These are phyloP conservation scores for Tylopilus cervinicoccineus DNA, from an alignment of 768 basidiomycete species.

Conservation along the genomic window DNA sequence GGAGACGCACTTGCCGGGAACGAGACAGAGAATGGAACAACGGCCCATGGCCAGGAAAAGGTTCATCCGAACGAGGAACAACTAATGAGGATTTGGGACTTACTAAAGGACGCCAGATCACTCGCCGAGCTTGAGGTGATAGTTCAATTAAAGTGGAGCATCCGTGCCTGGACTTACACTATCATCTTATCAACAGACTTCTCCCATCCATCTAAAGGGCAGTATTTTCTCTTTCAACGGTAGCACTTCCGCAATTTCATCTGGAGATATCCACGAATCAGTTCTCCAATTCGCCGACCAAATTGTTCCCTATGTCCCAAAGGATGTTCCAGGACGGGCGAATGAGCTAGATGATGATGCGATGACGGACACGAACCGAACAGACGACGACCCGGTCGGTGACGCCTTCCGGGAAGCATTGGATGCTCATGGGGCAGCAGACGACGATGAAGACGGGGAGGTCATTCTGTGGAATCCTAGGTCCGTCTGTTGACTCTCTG, in stretches of 20 bases:
- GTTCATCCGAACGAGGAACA: conserved; percentile 94
- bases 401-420: conserved; percentile 57
- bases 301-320: conserved; percentile 8
- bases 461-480: conserved; percentile 78
- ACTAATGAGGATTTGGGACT: conserved; percentile 87
- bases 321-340: background rate
- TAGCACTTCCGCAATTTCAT: conserved; percentile 5
- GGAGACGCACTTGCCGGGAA: conserved; percentile 16
- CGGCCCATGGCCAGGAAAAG: conserved; percentile 35
- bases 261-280: background rate
- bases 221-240: conserved; percentile 20
- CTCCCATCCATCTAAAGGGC: conserved; percentile 23
- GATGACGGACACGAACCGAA: conserved; percentile 64
- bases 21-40: conserved; percentile 22
- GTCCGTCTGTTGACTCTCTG: conserved; percentile 29
- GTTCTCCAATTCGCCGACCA: conserved; percentile 11
- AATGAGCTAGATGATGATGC: conserved; percentile 50
- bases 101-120: conserved; percentile 65
- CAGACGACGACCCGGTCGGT: conserved; percentile 72
- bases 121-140: conserved; percentile 59
- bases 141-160: conserved; percentile 9
- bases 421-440: conserved; percentile 29
- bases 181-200: conserved; percentile 18
- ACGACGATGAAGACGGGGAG: conserved; percentile 54
- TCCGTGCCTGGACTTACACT: conserved; percentile 11